Evolutionary conservation across 2,329 filamentous ascomycete genomes (phyloP), one percentile per base, ranked within the genome.

Genomic region (Paecilomyces variotii): DNA sequence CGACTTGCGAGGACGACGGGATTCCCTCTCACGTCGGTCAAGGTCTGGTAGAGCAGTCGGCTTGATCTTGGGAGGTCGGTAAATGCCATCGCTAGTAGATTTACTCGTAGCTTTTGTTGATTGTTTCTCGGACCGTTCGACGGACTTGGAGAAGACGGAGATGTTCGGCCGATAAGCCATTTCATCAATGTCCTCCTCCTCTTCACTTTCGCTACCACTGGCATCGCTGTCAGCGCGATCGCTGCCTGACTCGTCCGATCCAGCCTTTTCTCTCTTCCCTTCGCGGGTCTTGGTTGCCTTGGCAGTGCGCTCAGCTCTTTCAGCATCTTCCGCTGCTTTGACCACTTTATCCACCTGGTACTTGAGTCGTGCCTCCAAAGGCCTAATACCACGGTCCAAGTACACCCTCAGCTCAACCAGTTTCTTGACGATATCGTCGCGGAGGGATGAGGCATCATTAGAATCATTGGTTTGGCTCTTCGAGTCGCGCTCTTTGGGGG

Each of bases 261-360:
- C 26, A 14, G 24, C 67, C 70, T 4, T 60, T 70, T 5, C 69
- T 71, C 14, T 63, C 66, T 56, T 68, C 60, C 56, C 58, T 63
- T 75, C 74, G 49, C 60, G 68, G 56, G 61, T 68, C 61, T 67
- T 64, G 27, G 66, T 62, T 11, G 66, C 60, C 14, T 67, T 59
- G 2, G 63, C n/a, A 34, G 62, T 61, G 56, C 68, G 63, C 59
- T 72, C 67, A 10, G 63, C 62, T 30, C 71, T 63, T 54, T 75
- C 69, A 2, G 68, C 66, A 60, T 76, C 70, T 61, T 96, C 89
- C 35, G 91, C 91, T 0, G 91, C 90, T 62, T 91, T 88, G 24
- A 99, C 81, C 27, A 97, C 91, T 70, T 96, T 94, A 74, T 97
- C 93, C 68, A 99, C 91, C 72, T 97, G 92, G 75, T 97, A 99